Evolutionary conservation across 176 grass and related monocot species (phyloP).

Genomic region (Aegilops sharonensis): DNA sequence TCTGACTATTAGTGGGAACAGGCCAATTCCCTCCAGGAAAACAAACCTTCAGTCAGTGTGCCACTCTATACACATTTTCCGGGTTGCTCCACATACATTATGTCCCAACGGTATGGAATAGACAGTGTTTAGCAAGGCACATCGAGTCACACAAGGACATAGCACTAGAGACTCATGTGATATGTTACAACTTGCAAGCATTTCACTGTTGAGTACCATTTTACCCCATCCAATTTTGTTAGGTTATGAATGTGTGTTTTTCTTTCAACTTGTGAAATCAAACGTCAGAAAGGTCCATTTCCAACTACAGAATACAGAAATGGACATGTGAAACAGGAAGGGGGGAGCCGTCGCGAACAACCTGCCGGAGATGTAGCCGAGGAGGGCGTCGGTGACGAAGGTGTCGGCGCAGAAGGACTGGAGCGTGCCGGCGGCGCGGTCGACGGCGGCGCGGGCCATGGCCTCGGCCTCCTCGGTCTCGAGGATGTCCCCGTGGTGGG

Average conservation of each 20-base stretch:
- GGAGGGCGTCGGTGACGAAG: slow-evolving; percentile 47
- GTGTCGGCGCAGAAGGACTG: slow-evolving; percentile 32
- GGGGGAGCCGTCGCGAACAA: not conserved
- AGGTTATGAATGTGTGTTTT: too few relatives aligned
- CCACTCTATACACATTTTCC: not conserved
- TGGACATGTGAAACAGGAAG: not conserved
- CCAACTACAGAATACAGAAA: not conserved
- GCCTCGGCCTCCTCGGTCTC: slow-evolving; percentile 27
- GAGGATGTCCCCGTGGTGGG: slow-evolving; percentile 18
- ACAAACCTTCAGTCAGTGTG: not conserved
- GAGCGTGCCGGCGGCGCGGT: slow-evolving; percentile 28
- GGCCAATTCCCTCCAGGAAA: not conserved
- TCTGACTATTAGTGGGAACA: not conserved
- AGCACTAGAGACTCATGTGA: not conserved
- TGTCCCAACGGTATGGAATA: not conserved
- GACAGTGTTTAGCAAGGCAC: not conserved
- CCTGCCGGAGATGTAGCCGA: slow-evolving; percentile 40
- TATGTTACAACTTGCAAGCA: not conserved
- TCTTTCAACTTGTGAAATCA: not conserved
- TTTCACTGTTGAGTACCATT: too few relatives aligned
- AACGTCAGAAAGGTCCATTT: not conserved
- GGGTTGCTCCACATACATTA: not conserved
- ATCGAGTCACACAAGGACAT: not conserved
- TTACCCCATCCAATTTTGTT: too few relatives aligned
- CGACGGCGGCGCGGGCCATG: slow-evolving; percentile 36